phyloP scores from a whole-genome alignment of 2,329 filamentous ascomycete genomes.

The Clarireedia sp. region DNA sequence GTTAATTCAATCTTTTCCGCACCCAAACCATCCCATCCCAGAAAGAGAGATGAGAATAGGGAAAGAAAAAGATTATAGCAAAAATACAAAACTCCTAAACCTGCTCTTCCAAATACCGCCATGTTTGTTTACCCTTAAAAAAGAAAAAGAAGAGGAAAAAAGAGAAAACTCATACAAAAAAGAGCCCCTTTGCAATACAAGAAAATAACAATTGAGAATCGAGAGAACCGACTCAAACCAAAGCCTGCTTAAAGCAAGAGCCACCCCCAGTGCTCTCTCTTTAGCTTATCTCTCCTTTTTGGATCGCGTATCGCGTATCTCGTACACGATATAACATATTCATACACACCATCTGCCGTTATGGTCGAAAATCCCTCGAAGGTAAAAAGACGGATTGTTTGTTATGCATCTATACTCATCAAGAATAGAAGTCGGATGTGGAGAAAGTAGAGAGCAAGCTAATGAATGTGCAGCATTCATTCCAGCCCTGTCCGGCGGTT shows the following conservation, averaged over 20 bases:
- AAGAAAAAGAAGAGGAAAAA: not conserved
- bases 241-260: constrained; percentile 8
- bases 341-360: constrained; percentile 4
- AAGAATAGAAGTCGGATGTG: not conserved
- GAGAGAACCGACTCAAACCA: constrained; percentile 7
- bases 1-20: not conserved
- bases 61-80: not conserved
- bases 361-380: constrained; percentile 2
- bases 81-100: not conserved
- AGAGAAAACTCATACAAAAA: not conserved
- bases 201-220: not conserved
- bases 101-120: not conserved
- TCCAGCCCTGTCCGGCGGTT: not conserved
- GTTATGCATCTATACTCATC: not conserved
- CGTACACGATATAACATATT: constrained; percentile 10
- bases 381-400: not conserved
- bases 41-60: not conserved
- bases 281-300: not conserved
- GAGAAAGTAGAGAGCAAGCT: not conserved
- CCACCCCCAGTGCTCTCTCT: not conserved
- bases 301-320: not conserved
- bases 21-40: no score
- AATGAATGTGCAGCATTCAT: not conserved
- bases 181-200: not conserved
- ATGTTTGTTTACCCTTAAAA: not conserved